A percentile compares a stretch with the other conserved stretches of the same genome.
phyloP scores from a whole-genome alignment of 2,329 filamentous ascomycete genomes.

The Ophiostoma ulmi region DNA sequence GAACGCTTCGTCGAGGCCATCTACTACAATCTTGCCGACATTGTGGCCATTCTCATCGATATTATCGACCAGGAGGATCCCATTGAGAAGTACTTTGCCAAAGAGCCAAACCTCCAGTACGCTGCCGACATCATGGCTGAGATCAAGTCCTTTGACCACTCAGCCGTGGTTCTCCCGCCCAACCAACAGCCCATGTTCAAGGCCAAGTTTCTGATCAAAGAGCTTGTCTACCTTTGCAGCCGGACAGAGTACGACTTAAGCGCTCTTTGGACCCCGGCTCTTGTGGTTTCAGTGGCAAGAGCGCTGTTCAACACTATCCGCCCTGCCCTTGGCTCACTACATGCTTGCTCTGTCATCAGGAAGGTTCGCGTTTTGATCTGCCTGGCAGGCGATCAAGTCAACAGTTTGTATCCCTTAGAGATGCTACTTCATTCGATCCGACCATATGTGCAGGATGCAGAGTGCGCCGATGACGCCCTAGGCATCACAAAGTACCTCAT shows the following conservation, averaged over 20 bases:
- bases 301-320: conserved; percentile 76
- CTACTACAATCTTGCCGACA: conserved; percentile 66
- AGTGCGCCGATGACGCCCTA: conserved; percentile 86
- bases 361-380: conserved; percentile 79
- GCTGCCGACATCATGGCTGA: conserved; percentile 60
- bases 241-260: conserved; percentile 60
- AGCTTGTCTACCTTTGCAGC: conserved; percentile 73
- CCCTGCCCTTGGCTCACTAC: conserved; percentile 75
- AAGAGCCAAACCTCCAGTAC: conserved; percentile 52
- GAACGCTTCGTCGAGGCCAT: conserved; percentile 60
- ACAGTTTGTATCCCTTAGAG: conserved; percentile 76
- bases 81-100: conserved; percentile 62
- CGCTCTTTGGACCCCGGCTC: conserved; percentile 68
- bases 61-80: conserved; percentile 72
- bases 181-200: conserved; percentile 86
- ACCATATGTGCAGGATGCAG: conserved; percentile 71
- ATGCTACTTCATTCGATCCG: conserved; percentile 80
- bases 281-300: conserved; percentile 69
- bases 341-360: conserved; percentile 79
- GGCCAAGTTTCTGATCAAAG: conserved; percentile 67
- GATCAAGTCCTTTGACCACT: conserved; percentile 66
- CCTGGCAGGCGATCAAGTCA: conserved; percentile 67
- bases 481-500: conserved; percentile 84
- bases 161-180: conserved; percentile 59
- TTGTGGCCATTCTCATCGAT: conserved; percentile 70